Percentiles rank a stretch among this genome's conserved stretches.
Evolutionary conservation across 2,329 filamentous ascomycete species (phyloP).

Genomic region (Alternaria postmessia): DNA sequence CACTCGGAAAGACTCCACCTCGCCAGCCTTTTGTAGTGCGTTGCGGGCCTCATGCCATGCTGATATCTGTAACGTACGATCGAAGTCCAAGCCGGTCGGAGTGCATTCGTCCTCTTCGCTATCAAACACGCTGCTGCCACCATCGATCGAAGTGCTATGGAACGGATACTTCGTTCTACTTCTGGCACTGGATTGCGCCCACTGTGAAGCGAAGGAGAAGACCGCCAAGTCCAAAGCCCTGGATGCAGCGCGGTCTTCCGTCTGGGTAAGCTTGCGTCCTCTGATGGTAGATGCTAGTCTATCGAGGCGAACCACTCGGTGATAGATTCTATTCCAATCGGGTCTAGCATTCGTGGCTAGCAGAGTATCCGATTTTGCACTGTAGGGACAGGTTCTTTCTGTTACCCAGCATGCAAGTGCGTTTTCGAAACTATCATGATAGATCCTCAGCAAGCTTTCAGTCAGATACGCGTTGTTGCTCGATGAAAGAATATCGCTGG

Average conservation of each 20-base stretch:
- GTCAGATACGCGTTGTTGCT: constrained; percentile 54
- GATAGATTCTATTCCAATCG: constrained; percentile 61
- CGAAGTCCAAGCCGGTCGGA: constrained; percentile 33
- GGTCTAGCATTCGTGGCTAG: constrained; percentile 50
- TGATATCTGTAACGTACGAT: constrained; percentile 50
- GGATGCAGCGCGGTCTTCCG: constrained; percentile 56
- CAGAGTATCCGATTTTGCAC: constrained; percentile 38
- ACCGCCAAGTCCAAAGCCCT: constrained; percentile 60
- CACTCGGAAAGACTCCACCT: constrained; percentile 57
- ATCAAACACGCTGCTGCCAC: constrained; percentile 19
- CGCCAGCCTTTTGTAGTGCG: constrained; percentile 49
- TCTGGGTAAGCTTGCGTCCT: constrained; percentile 52
- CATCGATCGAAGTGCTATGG: constrained; percentile 19
- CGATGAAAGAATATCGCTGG: constrained; percentile 43
- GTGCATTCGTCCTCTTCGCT: constrained; percentile 4
- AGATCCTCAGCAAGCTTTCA: constrained; percentile 58
- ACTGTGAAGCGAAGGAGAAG: constrained; percentile 63
- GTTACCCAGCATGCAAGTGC: constrained; percentile 64
- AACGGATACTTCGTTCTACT: constrained; percentile 43
- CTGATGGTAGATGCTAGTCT: constrained; percentile 52
- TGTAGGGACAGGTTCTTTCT: constrained; percentile 63
- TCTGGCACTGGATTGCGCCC: constrained; percentile 48
- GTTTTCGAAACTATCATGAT: constrained; percentile 64
- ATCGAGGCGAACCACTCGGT: constrained; percentile 60
- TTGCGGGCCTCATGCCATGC: constrained; percentile 55